These are phyloP conservation scores for Blumeriella jaapii DNA, from an alignment of 2,329 filamentous ascomycete genomes.

Conservation along the genomic window DNA sequence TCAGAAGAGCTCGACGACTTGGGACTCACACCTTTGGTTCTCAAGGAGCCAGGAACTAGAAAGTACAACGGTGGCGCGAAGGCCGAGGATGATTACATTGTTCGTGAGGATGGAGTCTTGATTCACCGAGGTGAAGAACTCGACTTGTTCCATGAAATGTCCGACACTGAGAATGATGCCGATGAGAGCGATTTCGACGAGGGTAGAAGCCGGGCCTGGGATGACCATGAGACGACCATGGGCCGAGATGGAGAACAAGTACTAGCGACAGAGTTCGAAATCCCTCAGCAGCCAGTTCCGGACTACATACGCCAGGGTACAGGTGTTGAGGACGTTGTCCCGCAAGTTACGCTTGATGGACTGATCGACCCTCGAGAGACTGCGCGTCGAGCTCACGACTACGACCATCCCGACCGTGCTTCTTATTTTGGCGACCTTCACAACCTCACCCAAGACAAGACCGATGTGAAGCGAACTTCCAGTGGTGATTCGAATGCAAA, in stretches of 20 bases:
- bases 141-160: conserved; percentile 22
- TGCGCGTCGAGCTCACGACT: conserved; percentile 1
- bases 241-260: conserved; percentile 10
- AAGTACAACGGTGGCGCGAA: conserved; percentile 4
- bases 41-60: conserved; percentile 9
- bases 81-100: conserved; percentile 21
- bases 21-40: conserved; percentile 10
- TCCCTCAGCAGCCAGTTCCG: conserved; percentile 1
- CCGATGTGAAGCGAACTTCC: background rate
- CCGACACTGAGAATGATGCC: conserved; percentile 14
- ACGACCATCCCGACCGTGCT: background rate
- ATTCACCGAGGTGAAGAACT: conserved; percentile 27
- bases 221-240: conserved; percentile 7
- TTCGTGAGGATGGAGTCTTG: conserved; percentile 21
- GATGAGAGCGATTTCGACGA: conserved; percentile 13
- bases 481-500: background rate
- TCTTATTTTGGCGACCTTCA: background rate
- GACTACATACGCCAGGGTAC: conserved; percentile 11
- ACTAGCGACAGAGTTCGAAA: conserved; percentile 11
- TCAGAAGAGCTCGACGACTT: conserved; percentile 18
- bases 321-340: conserved; percentile 22
- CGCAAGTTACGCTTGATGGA: conserved; percentile 16
- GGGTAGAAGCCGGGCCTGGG: conserved; percentile 1
- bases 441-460: background rate
- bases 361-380: conserved; percentile 10